Percentiles rank a stretch among this genome's conserved stretches.
Evolutionary conservation across 805 yeast species (phyloP).

Genomic region (Metschnikowia amazonensis): DNA sequence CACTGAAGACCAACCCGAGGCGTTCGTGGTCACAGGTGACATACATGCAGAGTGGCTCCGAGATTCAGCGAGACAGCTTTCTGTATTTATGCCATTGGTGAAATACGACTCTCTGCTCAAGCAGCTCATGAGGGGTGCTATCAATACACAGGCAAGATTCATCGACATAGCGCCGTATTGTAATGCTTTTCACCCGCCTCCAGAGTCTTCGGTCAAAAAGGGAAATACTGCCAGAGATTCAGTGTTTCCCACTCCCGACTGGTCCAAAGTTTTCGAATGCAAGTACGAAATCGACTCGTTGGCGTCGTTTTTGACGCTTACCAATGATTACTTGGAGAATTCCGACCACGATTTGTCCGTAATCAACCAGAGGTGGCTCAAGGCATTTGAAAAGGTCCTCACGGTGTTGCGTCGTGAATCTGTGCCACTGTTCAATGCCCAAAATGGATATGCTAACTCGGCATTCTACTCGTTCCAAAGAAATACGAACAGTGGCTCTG

Average conservation of each 20-base stretch:
- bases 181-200: slow-evolving; percentile 89
- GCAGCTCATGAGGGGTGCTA: slow-evolving; percentile 68
- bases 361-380: slow-evolving; percentile 49
- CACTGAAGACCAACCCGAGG: slow-evolving; percentile 35
- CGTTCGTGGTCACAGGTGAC: slow-evolving; percentile 88
- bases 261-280: slow-evolving; percentile 77
- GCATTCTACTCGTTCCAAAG: slow-evolving; percentile 68
- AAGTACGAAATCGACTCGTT: slow-evolving; percentile 85
- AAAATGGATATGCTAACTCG: slow-evolving; percentile 45
- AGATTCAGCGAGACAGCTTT: slow-evolving; percentile 79
- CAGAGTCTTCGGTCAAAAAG: slow-evolving; percentile 42
- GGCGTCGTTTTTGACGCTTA: slow-evolving; percentile 73
- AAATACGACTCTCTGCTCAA: slow-evolving; percentile 47
- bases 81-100: slow-evolving; percentile 66
- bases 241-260: slow-evolving; percentile 68
- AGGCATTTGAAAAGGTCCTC: slow-evolving; percentile 52
- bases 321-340: slow-evolving; percentile 62
- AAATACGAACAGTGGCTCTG: slow-evolving; percentile 70
- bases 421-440: slow-evolving; percentile 52
- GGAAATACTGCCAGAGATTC: slow-evolving; percentile 55
- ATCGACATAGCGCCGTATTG: slow-evolving; percentile 70
- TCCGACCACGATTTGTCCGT: slow-evolving; percentile 49
- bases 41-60: slow-evolving; percentile 92
- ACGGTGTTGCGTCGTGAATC: slow-evolving; percentile 57
- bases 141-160: slow-evolving; percentile 69